Percentiles rank a stretch among this genome's conserved stretches.
phyloP scores from a whole-genome alignment of 768 basidiomycete species.

The Boletus sp. region DNA sequence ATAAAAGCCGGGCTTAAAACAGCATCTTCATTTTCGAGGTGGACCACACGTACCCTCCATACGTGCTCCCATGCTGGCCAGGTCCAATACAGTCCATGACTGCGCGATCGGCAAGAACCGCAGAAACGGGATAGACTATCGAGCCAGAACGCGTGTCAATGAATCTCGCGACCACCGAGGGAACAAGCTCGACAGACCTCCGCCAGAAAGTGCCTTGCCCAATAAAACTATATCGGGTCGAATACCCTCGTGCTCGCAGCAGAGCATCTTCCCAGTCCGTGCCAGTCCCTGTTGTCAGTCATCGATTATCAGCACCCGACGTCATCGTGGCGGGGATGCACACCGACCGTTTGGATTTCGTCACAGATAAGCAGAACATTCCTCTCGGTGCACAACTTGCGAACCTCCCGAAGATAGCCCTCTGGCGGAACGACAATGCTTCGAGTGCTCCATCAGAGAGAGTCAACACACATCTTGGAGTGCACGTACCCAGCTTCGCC shows the following conservation, averaged over 20 bases:
- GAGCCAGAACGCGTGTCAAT: conserved; percentile 7
- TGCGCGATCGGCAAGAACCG: conserved; percentile 87
- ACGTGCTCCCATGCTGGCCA: conserved; percentile 95
- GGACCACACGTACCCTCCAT: conserved; percentile 67
- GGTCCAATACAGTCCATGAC: conserved; percentile 94
- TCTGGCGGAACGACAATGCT: conserved; percentile 90
- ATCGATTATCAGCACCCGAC: not conserved
- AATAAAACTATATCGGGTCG: conserved; percentile 91
- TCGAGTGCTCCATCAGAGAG: conserved; percentile 1
- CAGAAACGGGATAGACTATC: conserved; percentile 93
- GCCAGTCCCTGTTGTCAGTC: conserved; percentile 64
- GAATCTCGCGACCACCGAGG: not conserved
- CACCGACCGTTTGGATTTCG: conserved; percentile 89
- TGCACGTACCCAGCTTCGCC: conserved; percentile 90
- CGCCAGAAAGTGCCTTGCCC: conserved; percentile 96
- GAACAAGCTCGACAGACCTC: conserved; percentile 51
- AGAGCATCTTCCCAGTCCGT: conserved; percentile 92
- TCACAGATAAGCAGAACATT: conserved; percentile 97
- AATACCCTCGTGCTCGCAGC: conserved; percentile 82
- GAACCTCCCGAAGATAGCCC: conserved; percentile 79
- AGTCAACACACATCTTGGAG: not conserved
- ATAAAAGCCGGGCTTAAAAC: not conserved
- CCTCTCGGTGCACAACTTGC: conserved; percentile 85
- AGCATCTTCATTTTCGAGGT: not conserved
- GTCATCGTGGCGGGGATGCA: not conserved